Base-by-base conservation (phyloP, 495 filamentous ascomycete genomes). In the Podospora comata region DNA sequence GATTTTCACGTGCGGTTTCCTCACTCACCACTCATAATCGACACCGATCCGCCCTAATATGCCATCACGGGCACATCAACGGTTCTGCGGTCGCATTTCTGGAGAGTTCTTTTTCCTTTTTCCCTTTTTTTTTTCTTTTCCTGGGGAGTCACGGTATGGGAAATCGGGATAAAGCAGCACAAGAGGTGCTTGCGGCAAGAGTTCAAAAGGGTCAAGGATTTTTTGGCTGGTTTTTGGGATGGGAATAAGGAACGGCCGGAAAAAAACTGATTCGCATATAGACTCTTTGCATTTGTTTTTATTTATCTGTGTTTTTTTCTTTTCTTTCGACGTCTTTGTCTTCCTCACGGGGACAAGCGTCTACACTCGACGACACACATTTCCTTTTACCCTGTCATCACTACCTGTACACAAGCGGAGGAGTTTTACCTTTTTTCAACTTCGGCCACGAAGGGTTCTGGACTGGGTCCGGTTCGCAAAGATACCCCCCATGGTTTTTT, bases 401-500 rank as follows among this genome's bases (percentile, higher is more conserved):
- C 23, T 62, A 69, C 54, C 71, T 77, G 75, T 78, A 77, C 70
- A 75, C 67, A 70, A 79, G 62, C 66, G 71, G 71, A 67, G 69
- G 71, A 71, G 53, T 63, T 70, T 54, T 65, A 65, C 4, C 13
- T 71, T 69, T 76, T 64, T 65, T 70, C 68, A 68, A 72, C 74
- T 72, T 67, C 64, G 65, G 72, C 66, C 67, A 75, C 69, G 69
- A 75, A 72, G 75, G 73, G 71, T 70, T 73, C 79, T 80, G 77
- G 81, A 72, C 81, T 82, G 81, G 81, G 73, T 76, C 80, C 80
- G 79, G 76, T 79, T 72, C 71, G 77, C 80, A 78, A 82, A 80
- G 79, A 80, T 80, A 80, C 79, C 78, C 80, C 79, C 73, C 74
- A 71, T 72, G 68, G 61, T 28, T 63, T 53, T 63, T 39, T 63